phyloP scores from a whole-genome alignment of 2,329 filamentous ascomycete species.

The Colletotrichum plurivorum region DNA sequence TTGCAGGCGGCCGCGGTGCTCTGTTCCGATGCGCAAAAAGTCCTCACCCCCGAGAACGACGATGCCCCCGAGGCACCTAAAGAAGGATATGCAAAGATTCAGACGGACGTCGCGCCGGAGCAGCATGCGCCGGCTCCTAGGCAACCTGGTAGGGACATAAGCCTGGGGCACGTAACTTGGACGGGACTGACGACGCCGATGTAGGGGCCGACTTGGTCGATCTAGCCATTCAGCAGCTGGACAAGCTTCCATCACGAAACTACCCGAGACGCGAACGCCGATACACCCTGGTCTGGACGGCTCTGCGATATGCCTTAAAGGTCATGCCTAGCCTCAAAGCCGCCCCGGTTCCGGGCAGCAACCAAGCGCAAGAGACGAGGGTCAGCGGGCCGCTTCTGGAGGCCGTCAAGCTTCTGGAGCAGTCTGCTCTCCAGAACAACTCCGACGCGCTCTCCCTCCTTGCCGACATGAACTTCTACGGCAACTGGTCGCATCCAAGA shows the following conservation, averaged over 20 bases:
- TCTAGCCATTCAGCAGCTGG: conserved; percentile 64
- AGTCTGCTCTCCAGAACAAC: conserved; percentile 70
- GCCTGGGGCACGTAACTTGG: conserved; percentile 4
- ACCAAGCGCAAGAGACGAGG: conserved; percentile 47
- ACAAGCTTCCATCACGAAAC: conserved; percentile 62
- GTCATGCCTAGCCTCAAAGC: conserved; percentile 65
- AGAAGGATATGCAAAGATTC: conserved; percentile 50
- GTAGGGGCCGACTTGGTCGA: conserved; percentile 68
- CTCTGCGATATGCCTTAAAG: conserved; percentile 61
- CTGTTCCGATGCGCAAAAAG: conserved; percentile 56
- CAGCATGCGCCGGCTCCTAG: conserved; percentile 45
- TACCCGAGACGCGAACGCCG: conserved; percentile 61
- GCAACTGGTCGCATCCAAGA: conserved; percentile 89
- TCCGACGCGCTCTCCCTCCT: conserved; percentile 91
- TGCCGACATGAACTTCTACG: conserved; percentile 96
- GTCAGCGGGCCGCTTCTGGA: conserved; percentile 62
- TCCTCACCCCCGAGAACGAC: conserved; percentile 50
- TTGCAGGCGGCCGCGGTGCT: conserved; percentile 59
- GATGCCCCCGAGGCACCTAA: conserved; percentile 46
- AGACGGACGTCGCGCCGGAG: conserved; percentile 49
- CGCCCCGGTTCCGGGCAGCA: conserved; percentile 58
- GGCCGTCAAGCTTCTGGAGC: conserved; percentile 67
- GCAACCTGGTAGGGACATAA: conserved; percentile 54
- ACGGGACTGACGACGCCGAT: conserved; percentile 21
- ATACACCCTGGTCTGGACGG: conserved; percentile 58